A percentile compares a stretch with the other conserved stretches of the same genome.
phyloP scores from a whole-genome alignment of 805 yeast species.

The Cyberlindnera lachancei region DNA sequence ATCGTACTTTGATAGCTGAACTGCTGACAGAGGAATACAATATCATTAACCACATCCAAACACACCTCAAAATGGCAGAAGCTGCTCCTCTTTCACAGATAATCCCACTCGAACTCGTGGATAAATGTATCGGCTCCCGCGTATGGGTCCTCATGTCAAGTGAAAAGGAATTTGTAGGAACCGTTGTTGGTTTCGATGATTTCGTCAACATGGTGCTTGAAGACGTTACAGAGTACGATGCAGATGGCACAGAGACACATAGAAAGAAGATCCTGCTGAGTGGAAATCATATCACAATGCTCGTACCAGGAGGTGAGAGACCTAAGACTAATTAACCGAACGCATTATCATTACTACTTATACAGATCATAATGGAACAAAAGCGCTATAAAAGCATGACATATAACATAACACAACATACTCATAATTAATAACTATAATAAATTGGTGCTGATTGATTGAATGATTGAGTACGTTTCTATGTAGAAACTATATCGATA shows the following conservation, averaged over 20 bases:
- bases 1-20: too few species aligned
- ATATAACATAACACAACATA: too few species aligned
- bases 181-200: constrained; percentile 88
- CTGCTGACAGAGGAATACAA: too few species aligned
- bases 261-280: constrained; percentile 59
- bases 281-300: constrained; percentile 68
- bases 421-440: too few species aligned
- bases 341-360: too few species aligned
- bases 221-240: constrained; percentile 61
- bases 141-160: constrained; percentile 62
- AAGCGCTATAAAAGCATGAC: too few species aligned
- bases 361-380: too few species aligned
- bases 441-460: too few species aligned
- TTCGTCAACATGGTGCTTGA: constrained; percentile 86
- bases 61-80: constrained; percentile 2
- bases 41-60: too few species aligned
- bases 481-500: constrained; percentile 8
- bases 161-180: constrained; percentile 79
- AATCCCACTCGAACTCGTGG: constrained; percentile 79
- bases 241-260: constrained; percentile 32
- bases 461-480: constrained; percentile 1
- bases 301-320: constrained; percentile 45
- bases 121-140: constrained; percentile 74
- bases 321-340: too few species aligned
- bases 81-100: constrained; percentile 9